These are phyloP conservation scores for Suillus americanus DNA, from an alignment of 768 basidiomycete species.

Conservation along the genomic window DNA sequence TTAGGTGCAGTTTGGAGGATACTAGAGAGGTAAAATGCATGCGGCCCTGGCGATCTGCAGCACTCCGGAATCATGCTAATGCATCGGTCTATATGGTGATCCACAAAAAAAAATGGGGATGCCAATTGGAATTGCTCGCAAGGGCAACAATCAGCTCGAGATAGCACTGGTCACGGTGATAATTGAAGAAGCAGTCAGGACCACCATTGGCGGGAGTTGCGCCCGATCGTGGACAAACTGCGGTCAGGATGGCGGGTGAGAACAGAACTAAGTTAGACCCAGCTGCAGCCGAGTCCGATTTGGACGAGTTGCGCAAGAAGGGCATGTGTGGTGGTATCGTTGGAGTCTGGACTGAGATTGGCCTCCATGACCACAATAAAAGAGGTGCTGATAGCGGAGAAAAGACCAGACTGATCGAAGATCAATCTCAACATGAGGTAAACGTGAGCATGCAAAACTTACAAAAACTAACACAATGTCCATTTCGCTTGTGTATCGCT, in stretches of 20 bases:
- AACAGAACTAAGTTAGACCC: not conserved
- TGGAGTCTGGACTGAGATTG: conserved; percentile 11
- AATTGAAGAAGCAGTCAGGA: not conserved
- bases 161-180: not conserved
- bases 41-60: not conserved
- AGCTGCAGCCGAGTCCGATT: not conserved
- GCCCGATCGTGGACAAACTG: too few species aligned
- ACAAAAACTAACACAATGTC: conserved; percentile 23
- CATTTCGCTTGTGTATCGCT: conserved; percentile 1
- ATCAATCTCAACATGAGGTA: not conserved
- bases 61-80: not conserved
- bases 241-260: not conserved
- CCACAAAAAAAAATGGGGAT: not conserved
- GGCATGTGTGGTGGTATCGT: conserved; percentile 10
- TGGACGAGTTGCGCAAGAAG: conserved; percentile 12
- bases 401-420: conserved; percentile 11
- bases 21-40: too few species aligned
- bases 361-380: conserved; percentile 12
- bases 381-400: conserved; percentile 12
- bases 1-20: too few species aligned
- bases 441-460: not conserved
- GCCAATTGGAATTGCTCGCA: not conserved
- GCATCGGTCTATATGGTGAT: not conserved
- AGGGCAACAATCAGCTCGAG: not conserved
- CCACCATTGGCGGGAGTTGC: not conserved